Conservation (phyloP, 139 green algal genomes). For the Coelastrella sp. region DNA sequence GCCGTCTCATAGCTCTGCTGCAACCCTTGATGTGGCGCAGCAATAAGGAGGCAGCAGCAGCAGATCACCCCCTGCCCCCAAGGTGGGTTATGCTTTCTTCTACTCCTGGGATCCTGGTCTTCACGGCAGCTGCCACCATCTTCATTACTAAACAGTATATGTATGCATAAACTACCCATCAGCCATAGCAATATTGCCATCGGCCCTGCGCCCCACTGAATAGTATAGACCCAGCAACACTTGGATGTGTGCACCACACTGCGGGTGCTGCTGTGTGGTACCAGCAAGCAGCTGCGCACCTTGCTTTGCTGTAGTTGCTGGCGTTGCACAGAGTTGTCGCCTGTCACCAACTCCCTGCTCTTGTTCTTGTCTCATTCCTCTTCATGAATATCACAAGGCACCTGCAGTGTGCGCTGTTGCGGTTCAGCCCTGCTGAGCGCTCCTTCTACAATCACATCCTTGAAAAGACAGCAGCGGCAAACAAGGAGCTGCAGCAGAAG, state of each 20-base stretch:
- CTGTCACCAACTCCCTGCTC: neutral
- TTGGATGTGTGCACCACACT: too few species aligned
- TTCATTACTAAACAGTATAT: neutral
- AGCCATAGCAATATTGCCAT: too few species aligned
- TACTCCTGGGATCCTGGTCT: neutral
- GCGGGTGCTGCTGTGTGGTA: too few species aligned
- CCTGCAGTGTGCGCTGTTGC: slow-evolving; percentile 55
- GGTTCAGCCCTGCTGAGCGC: slow-evolving; percentile 63
- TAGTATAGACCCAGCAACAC: too few species aligned
- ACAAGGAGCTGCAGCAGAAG: slow-evolving; percentile 14
- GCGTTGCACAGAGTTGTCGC: neutral
- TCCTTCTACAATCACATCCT: slow-evolving; percentile 67
- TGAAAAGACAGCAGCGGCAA: slow-evolving; percentile 35
- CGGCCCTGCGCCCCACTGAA: too few species aligned
- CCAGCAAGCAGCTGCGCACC: too few species aligned
- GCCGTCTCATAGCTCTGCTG: slow-evolving; percentile 64
- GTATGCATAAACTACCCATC: too few species aligned
- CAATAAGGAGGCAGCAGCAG: slow-evolving; percentile 66
- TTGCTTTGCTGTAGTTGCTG: too few species aligned
- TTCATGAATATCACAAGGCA: slow-evolving; percentile 4
- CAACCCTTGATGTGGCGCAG: slow-evolving; percentile 84
- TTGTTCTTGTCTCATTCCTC: neutral
- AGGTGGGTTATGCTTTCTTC: slow-evolving; percentile 31
- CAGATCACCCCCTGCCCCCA: slow-evolving; percentile 71
- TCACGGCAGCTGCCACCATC: neutral